A percentile compares a stretch with the other conserved stretches of the same genome.
phyloP scores from a whole-genome alignment of 73 alveolate genomes.

The Paramecium sonneborni region DNA sequence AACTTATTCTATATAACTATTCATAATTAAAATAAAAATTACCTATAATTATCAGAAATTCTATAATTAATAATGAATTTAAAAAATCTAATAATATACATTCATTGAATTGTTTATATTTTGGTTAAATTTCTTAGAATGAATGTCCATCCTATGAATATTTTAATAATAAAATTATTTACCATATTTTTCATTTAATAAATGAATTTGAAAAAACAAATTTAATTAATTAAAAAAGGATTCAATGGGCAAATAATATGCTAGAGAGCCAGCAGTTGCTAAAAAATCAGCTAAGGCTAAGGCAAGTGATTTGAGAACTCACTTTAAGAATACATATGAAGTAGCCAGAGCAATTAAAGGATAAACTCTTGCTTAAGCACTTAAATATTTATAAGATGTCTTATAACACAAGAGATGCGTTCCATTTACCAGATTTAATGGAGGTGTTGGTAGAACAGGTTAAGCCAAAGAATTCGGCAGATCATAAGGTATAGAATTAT shows the following conservation, averaged over 20 bases:
- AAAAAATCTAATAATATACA: too few species aligned
- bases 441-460: slow-evolving; percentile 93
- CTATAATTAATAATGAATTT: too few species aligned
- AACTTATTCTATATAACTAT: background rate
- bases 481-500: slow-evolving; percentile 73
- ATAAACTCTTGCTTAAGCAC: slow-evolving; percentile 87
- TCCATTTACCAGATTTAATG: slow-evolving; percentile 92
- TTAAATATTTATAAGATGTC: slow-evolving; percentile 91
- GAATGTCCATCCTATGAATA: background rate
- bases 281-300: slow-evolving; percentile 86
- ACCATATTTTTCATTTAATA: background rate
- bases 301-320: slow-evolving; percentile 92
- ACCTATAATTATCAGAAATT: too few species aligned
- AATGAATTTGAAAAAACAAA: slow-evolving; percentile 22
- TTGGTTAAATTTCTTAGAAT: background rate
- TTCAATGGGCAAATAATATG: slow-evolving; percentile 80
- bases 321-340: slow-evolving; percentile 94
- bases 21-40: background rate
- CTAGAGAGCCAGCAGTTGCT: slow-evolving; percentile 86
- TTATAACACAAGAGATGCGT: slow-evolving; percentile 89
- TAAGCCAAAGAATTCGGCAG: slow-evolving; percentile 88
- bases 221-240: slow-evolving; percentile 31
- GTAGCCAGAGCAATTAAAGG: slow-evolving; percentile 94
- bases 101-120: background rate
- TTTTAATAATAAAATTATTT: background rate